phyloP scores from a whole-genome alignment of 2,329 filamentous ascomycete genomes.

The Hyphodiscus sp. region DNA sequence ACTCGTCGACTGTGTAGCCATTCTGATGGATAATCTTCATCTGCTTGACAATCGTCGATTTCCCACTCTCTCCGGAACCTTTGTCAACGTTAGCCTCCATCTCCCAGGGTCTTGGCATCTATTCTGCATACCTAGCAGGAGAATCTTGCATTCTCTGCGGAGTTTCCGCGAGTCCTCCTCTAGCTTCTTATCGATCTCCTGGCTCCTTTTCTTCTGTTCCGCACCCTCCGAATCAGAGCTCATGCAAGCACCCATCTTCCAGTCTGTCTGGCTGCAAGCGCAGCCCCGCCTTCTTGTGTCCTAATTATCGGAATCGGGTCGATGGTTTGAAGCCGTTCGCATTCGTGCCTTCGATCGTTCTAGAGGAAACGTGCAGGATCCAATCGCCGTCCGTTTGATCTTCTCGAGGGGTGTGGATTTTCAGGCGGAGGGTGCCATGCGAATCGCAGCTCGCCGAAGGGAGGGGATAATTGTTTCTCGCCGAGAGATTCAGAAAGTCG shows the following conservation, averaged over 20 bases:
- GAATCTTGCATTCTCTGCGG: conserved; percentile 97
- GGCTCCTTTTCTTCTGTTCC: conserved; percentile 93
- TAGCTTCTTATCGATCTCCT: conserved; percentile 87
- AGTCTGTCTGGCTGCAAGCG: conserved; percentile 22
- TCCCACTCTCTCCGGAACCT: conserved; percentile 98
- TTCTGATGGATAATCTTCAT: conserved; percentile 99
- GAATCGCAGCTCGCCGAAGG: background rate
- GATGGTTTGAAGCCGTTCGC: background rate
- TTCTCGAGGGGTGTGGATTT: background rate
- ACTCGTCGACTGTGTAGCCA: conserved; percentile 90
- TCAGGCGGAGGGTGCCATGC: conserved; percentile 1
- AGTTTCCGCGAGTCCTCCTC: conserved; percentile 92
- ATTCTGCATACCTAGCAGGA: conserved; percentile 70
- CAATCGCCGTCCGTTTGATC: background rate
- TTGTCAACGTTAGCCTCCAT: conserved; percentile 20
- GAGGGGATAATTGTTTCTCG: background rate
- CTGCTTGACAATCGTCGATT: conserved; percentile 99
- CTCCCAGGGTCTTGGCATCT: background rate
- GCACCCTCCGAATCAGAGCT: conserved; percentile 75
- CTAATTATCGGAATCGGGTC: conserved; percentile 7
- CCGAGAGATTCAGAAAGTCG: too few species aligned
- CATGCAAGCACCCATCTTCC: conserved; percentile 85
- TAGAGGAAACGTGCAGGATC: background rate
- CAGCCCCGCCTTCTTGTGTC: conserved; percentile 20
- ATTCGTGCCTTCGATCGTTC: background rate